Evolutionary conservation across 441 rosid genomes (phyloP).

Genomic region (Arabidopsis hybrid): DNA sequence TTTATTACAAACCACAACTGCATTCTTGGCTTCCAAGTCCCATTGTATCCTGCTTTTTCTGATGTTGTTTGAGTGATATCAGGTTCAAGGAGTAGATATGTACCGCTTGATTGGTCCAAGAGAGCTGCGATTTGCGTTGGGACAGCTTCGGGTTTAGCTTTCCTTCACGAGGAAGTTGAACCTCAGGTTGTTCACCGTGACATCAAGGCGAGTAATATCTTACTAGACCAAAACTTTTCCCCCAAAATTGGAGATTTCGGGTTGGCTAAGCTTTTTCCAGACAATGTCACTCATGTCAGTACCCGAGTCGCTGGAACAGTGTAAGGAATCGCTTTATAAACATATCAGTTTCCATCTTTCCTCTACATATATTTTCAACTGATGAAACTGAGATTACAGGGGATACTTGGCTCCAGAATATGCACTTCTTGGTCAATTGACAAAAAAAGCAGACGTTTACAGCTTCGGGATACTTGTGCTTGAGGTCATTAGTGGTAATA

Average conservation of each 20-base stretch:
- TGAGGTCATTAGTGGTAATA: conserved; percentile 85
- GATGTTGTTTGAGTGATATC: conserved; percentile 20
- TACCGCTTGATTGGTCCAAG: conserved; percentile 67
- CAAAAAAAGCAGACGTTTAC: conserved; percentile 92
- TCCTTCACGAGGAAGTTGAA: conserved; percentile 81
- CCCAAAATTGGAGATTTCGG: conserved; percentile 98
- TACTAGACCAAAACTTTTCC: conserved; percentile 71
- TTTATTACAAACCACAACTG: neutral
- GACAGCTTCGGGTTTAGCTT: conserved; percentile 78
- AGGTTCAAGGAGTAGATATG: conserved; percentile 62
- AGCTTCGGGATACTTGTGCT: conserved; percentile 94
- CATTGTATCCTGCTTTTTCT: conserved; percentile 9
- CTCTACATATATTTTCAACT: conserved; percentile 9
- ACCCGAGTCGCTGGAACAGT: conserved; percentile 91
- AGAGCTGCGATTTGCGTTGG: conserved; percentile 86
- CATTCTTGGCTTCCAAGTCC: neutral
- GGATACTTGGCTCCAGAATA: conserved; percentile 99
- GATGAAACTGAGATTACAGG: conserved; percentile 51
- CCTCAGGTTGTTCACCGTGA: conserved; percentile 93
- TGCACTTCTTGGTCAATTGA: conserved; percentile 88
- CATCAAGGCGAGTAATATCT: conserved; percentile 91
- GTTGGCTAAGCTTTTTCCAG: conserved; percentile 93
- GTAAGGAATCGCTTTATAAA: conserved; percentile 48
- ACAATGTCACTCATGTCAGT: conserved; percentile 88
- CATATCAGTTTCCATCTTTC: neutral